Conservation (phyloP, 306 rosid genomes). For the Sophora flavescens region DNA sequence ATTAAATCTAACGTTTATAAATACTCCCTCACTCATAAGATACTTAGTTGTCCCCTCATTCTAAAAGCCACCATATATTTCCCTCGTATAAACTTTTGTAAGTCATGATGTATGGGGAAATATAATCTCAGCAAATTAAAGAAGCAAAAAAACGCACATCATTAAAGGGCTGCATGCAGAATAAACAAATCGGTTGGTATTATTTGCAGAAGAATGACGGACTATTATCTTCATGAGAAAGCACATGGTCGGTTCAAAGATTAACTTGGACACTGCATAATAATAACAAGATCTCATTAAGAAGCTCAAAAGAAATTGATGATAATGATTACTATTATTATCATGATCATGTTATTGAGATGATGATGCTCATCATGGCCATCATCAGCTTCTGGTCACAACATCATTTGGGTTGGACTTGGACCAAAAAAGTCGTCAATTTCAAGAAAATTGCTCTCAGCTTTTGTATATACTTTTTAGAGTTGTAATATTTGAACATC, state of each 20-base stretch:
- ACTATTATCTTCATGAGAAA: slow-evolving; percentile 50
- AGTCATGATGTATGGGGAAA: slow-evolving; percentile 35
- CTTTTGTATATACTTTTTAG: not conserved
- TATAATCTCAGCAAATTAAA: slow-evolving; percentile 31
- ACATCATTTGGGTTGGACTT: slow-evolving; percentile 47
- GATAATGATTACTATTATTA: slow-evolving; percentile 44
- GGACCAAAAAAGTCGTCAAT: slow-evolving; percentile 12
- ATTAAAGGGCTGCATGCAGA: slow-evolving; percentile 46
- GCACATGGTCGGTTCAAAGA: slow-evolving; percentile 43
- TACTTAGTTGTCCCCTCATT: too few relatives aligned
- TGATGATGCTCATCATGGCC: slow-evolving; percentile 50
- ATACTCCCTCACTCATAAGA: too few relatives aligned
- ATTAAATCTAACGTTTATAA: too few relatives aligned
- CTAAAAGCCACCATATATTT: too few relatives aligned
- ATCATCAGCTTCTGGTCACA: slow-evolving; percentile 46
- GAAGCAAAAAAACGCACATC: slow-evolving; percentile 25
- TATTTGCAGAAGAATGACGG: slow-evolving; percentile 32
- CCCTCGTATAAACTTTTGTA: slow-evolving; percentile 5
- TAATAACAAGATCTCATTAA: slow-evolving; percentile 50
- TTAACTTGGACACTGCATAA: slow-evolving; percentile 34
- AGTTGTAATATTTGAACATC: too few relatives aligned
- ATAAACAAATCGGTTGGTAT: slow-evolving; percentile 41
- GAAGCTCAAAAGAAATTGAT: slow-evolving; percentile 44
- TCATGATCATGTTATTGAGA: slow-evolving; percentile 55
- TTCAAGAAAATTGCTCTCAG: slow-evolving; percentile 26